A percentile compares a stretch with the other conserved stretches of the same genome.
Conservation (phyloP, 306 rosid species). For the Quercus gilva region DNA sequence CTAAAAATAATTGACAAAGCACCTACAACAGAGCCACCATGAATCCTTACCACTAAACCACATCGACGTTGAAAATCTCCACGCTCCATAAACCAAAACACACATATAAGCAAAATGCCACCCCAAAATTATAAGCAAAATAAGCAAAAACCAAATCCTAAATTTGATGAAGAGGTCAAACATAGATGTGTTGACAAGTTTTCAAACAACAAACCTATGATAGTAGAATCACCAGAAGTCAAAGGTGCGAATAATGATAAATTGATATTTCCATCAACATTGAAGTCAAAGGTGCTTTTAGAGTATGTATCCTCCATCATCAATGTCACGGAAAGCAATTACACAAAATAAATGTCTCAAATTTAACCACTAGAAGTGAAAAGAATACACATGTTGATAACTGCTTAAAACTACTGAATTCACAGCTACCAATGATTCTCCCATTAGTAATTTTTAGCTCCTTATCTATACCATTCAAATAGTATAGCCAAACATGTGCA, state of each 20-base stretch:
- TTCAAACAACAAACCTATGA: not conserved
- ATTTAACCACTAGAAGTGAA: not conserved
- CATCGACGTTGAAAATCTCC: slow-evolving; percentile 38
- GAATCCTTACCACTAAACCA: slow-evolving; percentile 47
- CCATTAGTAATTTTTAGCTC: not conserved
- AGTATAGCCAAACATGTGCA: too few relatives aligned
- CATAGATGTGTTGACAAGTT: not conserved
- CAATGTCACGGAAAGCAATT: not conserved
- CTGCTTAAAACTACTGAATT: not conserved
- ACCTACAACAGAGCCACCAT: not conserved
- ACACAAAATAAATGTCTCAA: not conserved
- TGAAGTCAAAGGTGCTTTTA: not conserved
- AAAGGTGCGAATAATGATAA: not conserved
- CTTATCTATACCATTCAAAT: not conserved
- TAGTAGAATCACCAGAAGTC: not conserved
- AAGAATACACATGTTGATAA: not conserved
- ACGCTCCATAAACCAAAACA: slow-evolving; percentile 39
- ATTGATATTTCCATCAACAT: not conserved
- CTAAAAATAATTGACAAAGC: too few relatives aligned
- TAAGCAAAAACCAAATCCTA: slow-evolving; percentile 25
- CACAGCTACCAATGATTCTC: not conserved
- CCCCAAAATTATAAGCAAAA: slow-evolving; percentile 1
- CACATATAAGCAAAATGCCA: too few relatives aligned
- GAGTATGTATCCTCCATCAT: not conserved
- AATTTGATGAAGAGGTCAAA: slow-evolving; percentile 16